Evolutionary conservation across 148 eudicot species (phyloP).

Genomic region (Chenopodium berlandieri): DNA sequence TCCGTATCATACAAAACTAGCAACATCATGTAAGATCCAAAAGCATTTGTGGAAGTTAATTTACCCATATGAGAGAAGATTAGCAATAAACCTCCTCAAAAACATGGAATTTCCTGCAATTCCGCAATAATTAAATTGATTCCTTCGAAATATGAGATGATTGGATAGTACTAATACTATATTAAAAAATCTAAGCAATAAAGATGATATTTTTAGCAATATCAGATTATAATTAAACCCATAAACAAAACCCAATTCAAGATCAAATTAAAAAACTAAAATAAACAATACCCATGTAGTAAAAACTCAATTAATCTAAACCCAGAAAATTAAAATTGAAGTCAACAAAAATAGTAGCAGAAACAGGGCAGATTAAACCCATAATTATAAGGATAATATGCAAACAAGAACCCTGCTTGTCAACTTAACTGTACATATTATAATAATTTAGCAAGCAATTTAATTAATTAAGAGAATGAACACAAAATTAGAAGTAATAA

Average conservation of each 20-base stretch:
- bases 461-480: neutral
- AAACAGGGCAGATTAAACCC: neutral
- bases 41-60: neutral
- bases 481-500: neutral
- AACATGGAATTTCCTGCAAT: slow-evolving; percentile 2
- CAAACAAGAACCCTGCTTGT: neutral
- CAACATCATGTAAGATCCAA: neutral
- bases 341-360: neutral
- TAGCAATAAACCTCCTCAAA: neutral
- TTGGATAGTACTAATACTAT: no score
- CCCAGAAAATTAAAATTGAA: neutral
- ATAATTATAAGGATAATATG: neutral
- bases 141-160: neutral
- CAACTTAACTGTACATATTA: no score
- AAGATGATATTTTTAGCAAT: neutral
- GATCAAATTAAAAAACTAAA: neutral
- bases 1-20: neutral
- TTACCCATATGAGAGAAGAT: neutral
- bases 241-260: neutral
- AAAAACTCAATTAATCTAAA: neutral
- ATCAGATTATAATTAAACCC: neutral
- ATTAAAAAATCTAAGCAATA: neutral
- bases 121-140: neutral
- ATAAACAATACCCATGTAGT: neutral
- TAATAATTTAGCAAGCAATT: neutral